phyloP scores from a whole-genome alignment of 441 rosid genomes.

The Oxalis stricta region DNA sequence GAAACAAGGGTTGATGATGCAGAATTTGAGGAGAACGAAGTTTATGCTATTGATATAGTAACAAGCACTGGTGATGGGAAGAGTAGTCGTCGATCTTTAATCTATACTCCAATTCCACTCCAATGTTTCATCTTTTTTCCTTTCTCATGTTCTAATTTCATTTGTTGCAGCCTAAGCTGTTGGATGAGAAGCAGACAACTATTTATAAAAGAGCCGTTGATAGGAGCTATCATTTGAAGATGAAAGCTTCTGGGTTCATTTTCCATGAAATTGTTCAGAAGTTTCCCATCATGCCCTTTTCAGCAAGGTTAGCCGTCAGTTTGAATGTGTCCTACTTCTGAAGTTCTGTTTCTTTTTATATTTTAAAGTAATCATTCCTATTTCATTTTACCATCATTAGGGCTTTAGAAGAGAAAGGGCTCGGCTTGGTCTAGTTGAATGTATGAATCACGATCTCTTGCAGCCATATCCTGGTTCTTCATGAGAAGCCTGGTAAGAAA shows the following conservation, averaged over 20 bases:
- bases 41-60: slow-evolving; percentile 79
- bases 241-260: slow-evolving; percentile 92
- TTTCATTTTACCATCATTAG: slow-evolving; percentile 18
- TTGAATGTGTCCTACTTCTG: too few relatives aligned
- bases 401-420: slow-evolving; percentile 94
- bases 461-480: slow-evolving; percentile 90
- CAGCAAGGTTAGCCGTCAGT: slow-evolving; percentile 71
- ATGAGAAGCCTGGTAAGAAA: slow-evolving; percentile 71
- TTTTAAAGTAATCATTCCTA: too few relatives aligned
- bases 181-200: slow-evolving; percentile 91
- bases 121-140: background rate
- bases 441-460: slow-evolving; percentile 83
- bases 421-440: slow-evolving; percentile 79
- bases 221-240: slow-evolving; percentile 74
- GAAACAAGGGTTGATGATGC: slow-evolving; percentile 87
- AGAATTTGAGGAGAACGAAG: slow-evolving; percentile 87
- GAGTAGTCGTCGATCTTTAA: slow-evolving; percentile 26
- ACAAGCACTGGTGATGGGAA: slow-evolving; percentile 91
- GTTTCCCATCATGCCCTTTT: slow-evolving; percentile 70
- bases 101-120: background rate
- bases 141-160: background rate
- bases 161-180: slow-evolving; percentile 67
- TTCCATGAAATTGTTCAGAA: slow-evolving; percentile 79
- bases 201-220: slow-evolving; percentile 78
- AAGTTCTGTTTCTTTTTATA: too few relatives aligned